phyloP scores from a whole-genome alignment of 1,139 yeast species.

The Suhomyces guaymorum region DNA sequence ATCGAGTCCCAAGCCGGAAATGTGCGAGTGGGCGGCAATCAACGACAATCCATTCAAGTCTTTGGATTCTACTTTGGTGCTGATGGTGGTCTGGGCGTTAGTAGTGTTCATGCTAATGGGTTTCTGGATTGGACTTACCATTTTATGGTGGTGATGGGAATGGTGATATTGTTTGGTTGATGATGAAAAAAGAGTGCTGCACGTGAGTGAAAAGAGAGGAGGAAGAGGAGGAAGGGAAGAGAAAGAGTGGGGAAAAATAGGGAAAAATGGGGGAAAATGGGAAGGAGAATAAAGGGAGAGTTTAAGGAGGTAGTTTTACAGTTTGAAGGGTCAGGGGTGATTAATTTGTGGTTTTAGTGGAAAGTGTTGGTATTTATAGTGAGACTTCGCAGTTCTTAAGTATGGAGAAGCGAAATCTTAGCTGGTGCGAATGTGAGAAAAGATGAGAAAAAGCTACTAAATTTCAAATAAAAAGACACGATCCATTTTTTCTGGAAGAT shows the following conservation, averaged over 20 bases:
- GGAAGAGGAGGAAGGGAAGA: conserved; percentile 3
- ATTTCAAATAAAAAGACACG: too few species aligned
- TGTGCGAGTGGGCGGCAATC: conserved; percentile 97
- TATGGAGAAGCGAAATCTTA: too few species aligned
- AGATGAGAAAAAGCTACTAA: too few species aligned
- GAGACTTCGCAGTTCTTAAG: too few species aligned
- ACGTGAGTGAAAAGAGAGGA: conserved; percentile 1
- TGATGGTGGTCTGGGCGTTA: conserved; percentile 27
- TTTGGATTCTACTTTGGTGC: conserved; percentile 41
- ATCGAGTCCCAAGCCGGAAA: conserved; percentile 91
- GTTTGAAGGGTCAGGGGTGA: too few species aligned
- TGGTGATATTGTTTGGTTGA: conserved; percentile 6
- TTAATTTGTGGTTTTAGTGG: too few species aligned
- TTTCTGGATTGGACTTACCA: conserved; percentile 14
- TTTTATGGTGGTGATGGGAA: conserved; percentile 5
- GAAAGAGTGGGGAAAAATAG: background rate
- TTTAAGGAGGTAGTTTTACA: too few species aligned
- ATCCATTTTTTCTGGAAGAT: too few species aligned
- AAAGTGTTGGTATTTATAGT: too few species aligned
- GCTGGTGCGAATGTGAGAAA: too few species aligned
- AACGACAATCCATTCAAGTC: conserved; percentile 61
- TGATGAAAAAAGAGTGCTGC: background rate
- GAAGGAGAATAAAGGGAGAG: background rate
- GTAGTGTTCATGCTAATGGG: conserved; percentile 3
- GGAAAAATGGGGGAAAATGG: background rate